Evolutionary conservation across 192 early-diverging fungal genomes (phyloP).

Genomic region (Globomyces pollinis-pini): DNA sequence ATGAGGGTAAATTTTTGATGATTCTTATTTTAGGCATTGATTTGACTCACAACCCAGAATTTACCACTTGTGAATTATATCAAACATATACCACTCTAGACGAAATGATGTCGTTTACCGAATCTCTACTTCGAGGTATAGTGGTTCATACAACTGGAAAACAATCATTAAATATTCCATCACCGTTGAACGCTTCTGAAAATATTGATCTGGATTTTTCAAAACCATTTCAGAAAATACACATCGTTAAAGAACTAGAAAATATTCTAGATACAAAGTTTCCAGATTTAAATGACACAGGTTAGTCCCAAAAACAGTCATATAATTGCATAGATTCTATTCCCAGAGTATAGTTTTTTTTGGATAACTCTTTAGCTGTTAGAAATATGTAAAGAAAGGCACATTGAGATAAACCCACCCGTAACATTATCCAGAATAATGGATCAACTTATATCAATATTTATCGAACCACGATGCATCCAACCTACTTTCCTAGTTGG

Average conservation of each 20-base stretch:
- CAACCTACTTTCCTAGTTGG: conserved; percentile 76
- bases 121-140: conserved; percentile 55
- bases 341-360: too few relatives aligned
- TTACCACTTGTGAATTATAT: conserved; percentile 87
- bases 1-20: conserved; percentile 42
- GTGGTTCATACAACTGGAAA: conserved; percentile 2
- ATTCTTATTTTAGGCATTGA: conserved; percentile 61
- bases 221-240: conserved; percentile 14
- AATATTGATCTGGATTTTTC: conserved; percentile 20
- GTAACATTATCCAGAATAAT: conserved; percentile 60
- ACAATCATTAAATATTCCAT: conserved; percentile 16
- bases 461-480: conserved; percentile 68
- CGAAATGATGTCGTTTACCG: conserved; percentile 58
- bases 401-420: conserved; percentile 37
- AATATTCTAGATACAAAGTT: conserved; percentile 1
- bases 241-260: conserved; percentile 21
- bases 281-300: conserved; percentile 3
- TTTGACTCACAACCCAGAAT: conserved; percentile 82
- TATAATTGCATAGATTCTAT: conserved; percentile 30
- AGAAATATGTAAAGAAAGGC: conserved; percentile 7
- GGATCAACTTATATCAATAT: conserved; percentile 62
- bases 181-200: not conserved
- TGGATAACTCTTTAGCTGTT: too few relatives aligned
- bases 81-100: conserved; percentile 69
- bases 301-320: too few relatives aligned